Base-by-base conservation (phyloP, 805 yeast genomes). In the Suhomyces xylopsoci region DNA sequence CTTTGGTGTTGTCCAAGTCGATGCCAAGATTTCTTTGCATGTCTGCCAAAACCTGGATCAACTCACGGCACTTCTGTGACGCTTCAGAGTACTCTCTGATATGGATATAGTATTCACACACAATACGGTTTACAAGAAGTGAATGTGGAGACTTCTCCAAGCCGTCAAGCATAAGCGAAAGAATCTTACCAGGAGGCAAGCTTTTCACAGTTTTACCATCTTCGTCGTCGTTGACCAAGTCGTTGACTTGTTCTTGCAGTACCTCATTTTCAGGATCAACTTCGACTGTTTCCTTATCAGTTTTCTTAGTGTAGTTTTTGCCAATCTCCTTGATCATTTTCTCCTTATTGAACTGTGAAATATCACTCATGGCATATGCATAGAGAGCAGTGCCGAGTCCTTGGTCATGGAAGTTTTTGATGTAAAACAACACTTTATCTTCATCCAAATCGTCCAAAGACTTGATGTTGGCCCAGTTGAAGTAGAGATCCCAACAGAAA, bases 381-480 rank as follows among this genome's bases (percentile, higher is more conserved):
- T 80, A 82, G 1, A 91, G 66, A 1, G 84, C 76, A 53, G 76
- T 77, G 0, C 90, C 84, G 40, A 89, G 65, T 0, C 90, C 90
- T 46, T 81, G 83, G 20, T 65, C 68, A 4, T 81, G 83, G 67
- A 88, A 90, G 41, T 72, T 65, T 42, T 70, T 69, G 43, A 88
- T 71, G 62, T 81, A 89, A 34, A 70, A 76, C n/a, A 76, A 58
- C 1, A 89, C 57, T 4, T 76, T 63, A 5, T 57, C 62, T 15
- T 73, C 61, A 48, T 84, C 85, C 47, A 87, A 63, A 2, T 78
- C 77, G 8, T 72, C 67, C 5, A 90, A 64, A 3, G 75, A 68
- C 5, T 63, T 64, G 7, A 77, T 78, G 65, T 91, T 96, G 24
- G 72, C 58, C 87, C 93, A 87, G 57, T 91, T 94, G 52, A 90